Evolutionary conservation across 345 rosid genomes (phyloP).

Genomic region (Lumnitzera littorea): DNA sequence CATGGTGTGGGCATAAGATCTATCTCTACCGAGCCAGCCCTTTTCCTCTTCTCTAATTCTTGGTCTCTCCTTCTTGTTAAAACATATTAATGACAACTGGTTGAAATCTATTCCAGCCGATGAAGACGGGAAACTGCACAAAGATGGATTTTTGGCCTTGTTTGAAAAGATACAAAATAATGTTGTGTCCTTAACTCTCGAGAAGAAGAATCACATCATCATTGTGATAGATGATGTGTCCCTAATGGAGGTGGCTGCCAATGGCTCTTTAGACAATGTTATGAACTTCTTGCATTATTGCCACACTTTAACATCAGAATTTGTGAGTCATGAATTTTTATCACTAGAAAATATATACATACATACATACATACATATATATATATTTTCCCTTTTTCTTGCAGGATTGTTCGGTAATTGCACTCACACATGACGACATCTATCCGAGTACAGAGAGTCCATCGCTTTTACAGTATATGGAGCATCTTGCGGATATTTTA

Average conservation of each 20-base stretch:
- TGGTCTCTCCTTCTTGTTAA: neutral
- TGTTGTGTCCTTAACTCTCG: slow-evolving; percentile 30
- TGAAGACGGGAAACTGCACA: slow-evolving; percentile 24
- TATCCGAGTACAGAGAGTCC: slow-evolving; percentile 51
- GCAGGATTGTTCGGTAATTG: slow-evolving; percentile 70
- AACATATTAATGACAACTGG: neutral
- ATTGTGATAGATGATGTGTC: slow-evolving; percentile 86
- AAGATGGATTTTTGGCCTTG: slow-evolving; percentile 40
- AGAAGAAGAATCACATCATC: slow-evolving; percentile 33
- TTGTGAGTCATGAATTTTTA: slow-evolving; percentile 33
- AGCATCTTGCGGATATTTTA: slow-evolving; percentile 67
- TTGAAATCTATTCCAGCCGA: slow-evolving; percentile 27
- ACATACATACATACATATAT: too few species aligned
- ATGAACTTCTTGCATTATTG: slow-evolving; percentile 82
- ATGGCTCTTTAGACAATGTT: slow-evolving; percentile 51
- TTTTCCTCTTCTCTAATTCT: too few species aligned
- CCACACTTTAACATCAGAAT: slow-evolving; percentile 60
- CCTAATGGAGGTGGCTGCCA: slow-evolving; percentile 71
- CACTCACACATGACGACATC: slow-evolving; percentile 73
- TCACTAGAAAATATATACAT: too few species aligned
- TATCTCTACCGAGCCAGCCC: too few species aligned
- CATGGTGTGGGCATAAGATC: too few species aligned
- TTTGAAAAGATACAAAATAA: slow-evolving; percentile 47
- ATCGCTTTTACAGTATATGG: slow-evolving; percentile 43
- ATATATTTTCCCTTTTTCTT: neutral